Evolutionary conservation across 2,329 filamentous ascomycete species (phyloP).

Genomic region (Pseudocercospora ulei): DNA sequence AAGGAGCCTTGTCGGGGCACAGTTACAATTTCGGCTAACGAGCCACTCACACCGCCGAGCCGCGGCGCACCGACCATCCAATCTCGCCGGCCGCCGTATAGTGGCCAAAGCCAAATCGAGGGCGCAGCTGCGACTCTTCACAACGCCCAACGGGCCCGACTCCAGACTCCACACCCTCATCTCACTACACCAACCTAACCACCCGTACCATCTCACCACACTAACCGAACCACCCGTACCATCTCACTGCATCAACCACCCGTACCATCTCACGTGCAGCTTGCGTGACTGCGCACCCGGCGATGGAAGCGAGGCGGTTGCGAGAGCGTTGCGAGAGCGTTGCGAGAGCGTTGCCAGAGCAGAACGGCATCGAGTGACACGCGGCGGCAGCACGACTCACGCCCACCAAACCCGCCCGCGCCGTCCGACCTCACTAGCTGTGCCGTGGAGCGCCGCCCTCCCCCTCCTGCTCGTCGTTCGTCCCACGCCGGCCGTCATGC

Average conservation of each 20-base stretch:
- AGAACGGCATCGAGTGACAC: too few relatives aligned
- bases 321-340: too few relatives aligned
- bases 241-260: too few relatives aligned
- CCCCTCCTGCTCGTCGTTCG: constrained; percentile 7
- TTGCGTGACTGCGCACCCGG: background rate
- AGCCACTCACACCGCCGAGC: background rate
- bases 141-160: too few relatives aligned
- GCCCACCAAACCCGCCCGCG: background rate
- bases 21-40: constrained; percentile 7
- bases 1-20: constrained; percentile 5
- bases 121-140: too few relatives aligned
- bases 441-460: constrained; percentile 6
- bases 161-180: constrained; percentile 3
- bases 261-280: too few relatives aligned
- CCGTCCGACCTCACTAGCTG: constrained; percentile 1
- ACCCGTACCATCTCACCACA: too few relatives aligned
- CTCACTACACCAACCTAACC: background rate
- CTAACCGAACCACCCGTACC: too few relatives aligned
- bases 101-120: too few relatives aligned
- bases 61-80: constrained; percentile 1
- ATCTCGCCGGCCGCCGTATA: background rate
- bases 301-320: too few relatives aligned
- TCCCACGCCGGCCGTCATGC: constrained; percentile 6
- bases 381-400: constrained; percentile 1
- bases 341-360: too few relatives aligned